Conservation (phyloP, 768 basidiomycete genomes). For the Tylopilus balloui region DNA sequence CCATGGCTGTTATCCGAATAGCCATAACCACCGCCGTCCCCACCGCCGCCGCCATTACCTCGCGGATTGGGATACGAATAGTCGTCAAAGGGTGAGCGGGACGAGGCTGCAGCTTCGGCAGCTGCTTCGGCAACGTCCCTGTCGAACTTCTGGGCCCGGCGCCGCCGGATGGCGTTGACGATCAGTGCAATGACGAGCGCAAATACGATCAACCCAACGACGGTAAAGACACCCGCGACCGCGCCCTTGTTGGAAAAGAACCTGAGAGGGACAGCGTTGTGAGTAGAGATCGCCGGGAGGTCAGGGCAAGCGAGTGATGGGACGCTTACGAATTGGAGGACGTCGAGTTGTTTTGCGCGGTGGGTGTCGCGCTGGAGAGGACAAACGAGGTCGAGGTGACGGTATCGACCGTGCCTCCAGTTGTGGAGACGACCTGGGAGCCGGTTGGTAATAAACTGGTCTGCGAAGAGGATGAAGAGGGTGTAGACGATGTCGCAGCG, state of each 20-base stretch:
- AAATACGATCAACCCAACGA: conserved; percentile 58
- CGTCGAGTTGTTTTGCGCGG: not conserved
- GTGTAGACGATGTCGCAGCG: too few relatives aligned
- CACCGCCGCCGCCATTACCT: conserved; percentile 17
- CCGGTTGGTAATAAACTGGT: too few relatives aligned
- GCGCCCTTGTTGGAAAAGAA: conserved; percentile 73
- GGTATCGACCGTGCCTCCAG: conserved; percentile 1
- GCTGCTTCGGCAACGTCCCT: conserved; percentile 72
- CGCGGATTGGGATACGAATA: conserved; percentile 28
- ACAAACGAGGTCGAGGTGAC: conserved; percentile 10
- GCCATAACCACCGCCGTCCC: conserved; percentile 25
- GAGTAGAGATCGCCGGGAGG: conserved; percentile 3
- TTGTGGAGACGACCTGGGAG: not conserved
- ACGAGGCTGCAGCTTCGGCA: conserved; percentile 52
- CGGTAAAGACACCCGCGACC: conserved; percentile 67
- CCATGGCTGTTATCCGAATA: conserved; percentile 55
- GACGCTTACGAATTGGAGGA: conserved; percentile 26
- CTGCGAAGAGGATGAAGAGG: too few relatives aligned
- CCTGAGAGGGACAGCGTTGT: conserved; percentile 30
- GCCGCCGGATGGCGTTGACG: conserved; percentile 54
- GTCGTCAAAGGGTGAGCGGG: conserved; percentile 52
- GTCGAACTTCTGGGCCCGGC: conserved; percentile 61
- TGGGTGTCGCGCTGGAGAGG: not conserved
- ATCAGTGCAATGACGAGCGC: conserved; percentile 47
- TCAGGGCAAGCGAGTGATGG: not conserved